These are phyloP conservation scores for Trichoderma gamsii DNA, from an alignment of 495 filamentous ascomycete genomes.

Conservation along the genomic window DNA sequence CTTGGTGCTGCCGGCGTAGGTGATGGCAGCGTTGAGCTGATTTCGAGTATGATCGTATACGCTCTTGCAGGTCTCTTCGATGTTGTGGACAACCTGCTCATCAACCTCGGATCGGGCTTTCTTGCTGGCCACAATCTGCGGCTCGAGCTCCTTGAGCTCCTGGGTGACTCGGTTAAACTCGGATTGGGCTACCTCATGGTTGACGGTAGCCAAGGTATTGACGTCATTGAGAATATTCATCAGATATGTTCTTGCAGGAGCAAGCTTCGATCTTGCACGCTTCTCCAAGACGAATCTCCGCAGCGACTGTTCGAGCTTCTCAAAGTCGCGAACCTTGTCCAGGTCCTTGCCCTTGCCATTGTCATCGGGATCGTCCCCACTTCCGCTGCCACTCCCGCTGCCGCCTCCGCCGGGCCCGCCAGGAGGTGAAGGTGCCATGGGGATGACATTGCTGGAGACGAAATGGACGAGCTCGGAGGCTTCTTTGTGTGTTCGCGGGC, in stretches of 20 bases:
- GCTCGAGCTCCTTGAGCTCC: slow-evolving; percentile 77
- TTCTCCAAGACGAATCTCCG: slow-evolving; percentile 95
- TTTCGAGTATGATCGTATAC: slow-evolving; percentile 77
- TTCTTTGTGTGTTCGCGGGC: slow-evolving; percentile 88
- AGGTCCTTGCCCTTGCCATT: slow-evolving; percentile 89
- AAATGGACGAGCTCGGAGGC: slow-evolving; percentile 91
- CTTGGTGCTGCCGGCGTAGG: slow-evolving; percentile 65
- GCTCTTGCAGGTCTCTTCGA: slow-evolving; percentile 77
- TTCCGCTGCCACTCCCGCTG: slow-evolving; percentile 51
- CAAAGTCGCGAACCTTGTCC: slow-evolving; percentile 82
- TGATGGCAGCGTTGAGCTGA: slow-evolving; percentile 63
- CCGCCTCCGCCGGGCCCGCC: slow-evolving; percentile 49
- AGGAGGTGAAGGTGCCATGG: slow-evolving; percentile 52
- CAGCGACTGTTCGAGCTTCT: slow-evolving; percentile 78
- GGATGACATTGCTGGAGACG: slow-evolving; percentile 92
- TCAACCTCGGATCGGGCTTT: slow-evolving; percentile 75
- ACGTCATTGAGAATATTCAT: slow-evolving; percentile 86
- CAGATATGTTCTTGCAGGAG: slow-evolving; percentile 94
- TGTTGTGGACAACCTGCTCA: slow-evolving; percentile 71
- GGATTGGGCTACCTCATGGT: slow-evolving; percentile 75
- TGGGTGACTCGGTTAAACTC: slow-evolving; percentile 79
- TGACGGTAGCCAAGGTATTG: slow-evolving; percentile 74
- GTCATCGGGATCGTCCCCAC: slow-evolving; percentile 55
- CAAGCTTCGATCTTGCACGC: slow-evolving; percentile 88
- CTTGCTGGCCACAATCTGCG: slow-evolving; percentile 74